Evolutionary conservation across 2,329 filamentous ascomycete species (phyloP).

Genomic region (Pestalotiopsis sp.): DNA sequence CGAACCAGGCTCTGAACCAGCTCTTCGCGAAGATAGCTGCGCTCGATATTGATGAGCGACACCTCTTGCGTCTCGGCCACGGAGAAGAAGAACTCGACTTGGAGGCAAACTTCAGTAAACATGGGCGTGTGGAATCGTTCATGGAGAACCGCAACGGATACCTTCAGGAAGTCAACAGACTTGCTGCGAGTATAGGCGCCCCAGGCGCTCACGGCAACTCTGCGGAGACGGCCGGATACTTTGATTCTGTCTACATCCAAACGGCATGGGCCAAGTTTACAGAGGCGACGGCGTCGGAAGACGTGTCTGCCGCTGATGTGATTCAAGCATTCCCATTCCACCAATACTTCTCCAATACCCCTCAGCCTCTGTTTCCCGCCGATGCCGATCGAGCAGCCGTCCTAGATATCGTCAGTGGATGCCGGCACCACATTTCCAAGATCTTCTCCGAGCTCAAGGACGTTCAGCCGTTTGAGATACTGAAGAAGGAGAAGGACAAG

Average conservation of each 20-base stretch:
- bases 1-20: constrained; percentile 97
- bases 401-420: constrained; percentile 79
- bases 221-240: constrained; percentile 96
- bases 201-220: constrained; percentile 95
- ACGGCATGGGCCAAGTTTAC: constrained; percentile 88
- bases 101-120: constrained; percentile 87
- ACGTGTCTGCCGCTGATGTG: constrained; percentile 63
- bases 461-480: constrained; percentile 91
- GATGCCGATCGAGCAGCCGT: constrained; percentile 66
- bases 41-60: constrained; percentile 92
- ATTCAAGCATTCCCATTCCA: constrained; percentile 83
- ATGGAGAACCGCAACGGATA: constrained; percentile 82
- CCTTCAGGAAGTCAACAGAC: constrained; percentile 80
- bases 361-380: constrained; percentile 79
- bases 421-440: constrained; percentile 84
- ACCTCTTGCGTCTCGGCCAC: constrained; percentile 88
- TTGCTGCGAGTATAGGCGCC: constrained; percentile 82
- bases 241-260: constrained; percentile 87
- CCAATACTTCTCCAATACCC: constrained; percentile 82
- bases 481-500: constrained; percentile 87
- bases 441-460: constrained; percentile 93
- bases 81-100: constrained; percentile 93
- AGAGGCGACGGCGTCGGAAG: constrained; percentile 61
- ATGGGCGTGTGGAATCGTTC: constrained; percentile 93
- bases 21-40: constrained; percentile 98